phyloP scores from a whole-genome alignment of 306 rosid genomes.

The Dryas alaskensis region DNA sequence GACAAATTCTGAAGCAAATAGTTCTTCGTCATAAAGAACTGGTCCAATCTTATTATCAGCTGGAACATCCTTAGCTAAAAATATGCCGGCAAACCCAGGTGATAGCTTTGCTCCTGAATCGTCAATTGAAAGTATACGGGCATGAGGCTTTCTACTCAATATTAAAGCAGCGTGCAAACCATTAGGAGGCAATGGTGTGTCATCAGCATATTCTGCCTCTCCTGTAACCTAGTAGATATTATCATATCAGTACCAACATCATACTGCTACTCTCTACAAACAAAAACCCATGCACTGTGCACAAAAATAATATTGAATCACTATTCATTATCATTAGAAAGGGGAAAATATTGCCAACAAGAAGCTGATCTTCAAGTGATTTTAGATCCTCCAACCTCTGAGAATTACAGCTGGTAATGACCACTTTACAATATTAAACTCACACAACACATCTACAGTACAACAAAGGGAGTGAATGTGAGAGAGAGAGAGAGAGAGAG shows the following conservation, averaged over 20 bases:
- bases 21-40: slow-evolving; percentile 70
- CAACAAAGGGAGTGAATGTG: no score
- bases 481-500: no score
- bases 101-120: slow-evolving; percentile 61
- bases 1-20: slow-evolving; percentile 70
- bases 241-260: slow-evolving; percentile 19
- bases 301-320: background rate
- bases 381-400: no score
- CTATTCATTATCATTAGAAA: background rate
- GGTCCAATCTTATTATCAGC: slow-evolving; percentile 71
- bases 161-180: slow-evolving; percentile 87
- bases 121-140: slow-evolving; percentile 66
- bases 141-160: slow-evolving; percentile 88
- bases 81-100: slow-evolving; percentile 75
- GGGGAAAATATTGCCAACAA: background rate
- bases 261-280: background rate
- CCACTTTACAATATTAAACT: no score
- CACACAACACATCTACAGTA: no score
- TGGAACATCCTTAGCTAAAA: slow-evolving; percentile 67
- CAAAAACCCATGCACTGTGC: slow-evolving; percentile 3
- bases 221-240: slow-evolving; percentile 73
- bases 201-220: slow-evolving; percentile 88
- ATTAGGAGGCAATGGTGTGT: slow-evolving; percentile 58
- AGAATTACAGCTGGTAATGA: no score
- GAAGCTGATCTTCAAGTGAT: background rate